phyloP scores from a whole-genome alignment of 2,329 filamentous ascomycete genomes.

The Colletotrichum sojae region DNA sequence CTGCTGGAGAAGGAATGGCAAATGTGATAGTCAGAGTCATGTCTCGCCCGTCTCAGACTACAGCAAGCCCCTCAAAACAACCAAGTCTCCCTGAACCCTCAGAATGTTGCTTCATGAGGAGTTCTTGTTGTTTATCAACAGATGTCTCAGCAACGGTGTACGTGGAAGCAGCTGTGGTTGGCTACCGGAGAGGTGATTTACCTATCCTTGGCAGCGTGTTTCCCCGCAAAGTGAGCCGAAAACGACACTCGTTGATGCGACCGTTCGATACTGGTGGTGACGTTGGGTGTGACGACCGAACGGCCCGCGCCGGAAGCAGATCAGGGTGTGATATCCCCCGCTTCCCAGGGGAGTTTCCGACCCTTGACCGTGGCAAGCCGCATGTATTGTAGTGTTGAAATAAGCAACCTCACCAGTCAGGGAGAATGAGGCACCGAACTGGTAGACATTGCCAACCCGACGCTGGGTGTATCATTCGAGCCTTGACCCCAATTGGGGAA shows the following conservation, averaged over 20 bases:
- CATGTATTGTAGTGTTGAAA: neutral
- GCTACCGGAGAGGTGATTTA: neutral
- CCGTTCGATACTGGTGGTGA: neutral
- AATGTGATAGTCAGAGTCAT: slow-evolving; percentile 21
- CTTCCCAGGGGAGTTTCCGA: neutral
- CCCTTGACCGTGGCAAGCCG: neutral
- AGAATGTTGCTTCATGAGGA: neutral
- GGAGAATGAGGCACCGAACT: neutral
- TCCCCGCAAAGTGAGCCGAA: neutral
- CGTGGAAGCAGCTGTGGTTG: neutral
- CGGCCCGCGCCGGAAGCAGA: slow-evolving; percentile 1
- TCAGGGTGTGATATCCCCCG: neutral
- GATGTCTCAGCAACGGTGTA: neutral
- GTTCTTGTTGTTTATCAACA: neutral
- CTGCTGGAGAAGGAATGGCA: neutral
- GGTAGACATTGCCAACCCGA: neutral
- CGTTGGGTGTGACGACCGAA: neutral
- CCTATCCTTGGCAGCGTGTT: neutral
- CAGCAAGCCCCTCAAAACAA: neutral
- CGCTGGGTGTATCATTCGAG: slow-evolving; percentile 10
- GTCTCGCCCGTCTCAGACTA: slow-evolving; percentile 1
- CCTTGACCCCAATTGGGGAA: neutral
- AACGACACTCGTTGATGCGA: neutral
- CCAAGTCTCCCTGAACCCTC: neutral
- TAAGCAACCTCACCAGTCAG: neutral